Base-by-base conservation (phyloP, 768 basidiomycete species). In the Peribolospora kevripleyi region DNA sequence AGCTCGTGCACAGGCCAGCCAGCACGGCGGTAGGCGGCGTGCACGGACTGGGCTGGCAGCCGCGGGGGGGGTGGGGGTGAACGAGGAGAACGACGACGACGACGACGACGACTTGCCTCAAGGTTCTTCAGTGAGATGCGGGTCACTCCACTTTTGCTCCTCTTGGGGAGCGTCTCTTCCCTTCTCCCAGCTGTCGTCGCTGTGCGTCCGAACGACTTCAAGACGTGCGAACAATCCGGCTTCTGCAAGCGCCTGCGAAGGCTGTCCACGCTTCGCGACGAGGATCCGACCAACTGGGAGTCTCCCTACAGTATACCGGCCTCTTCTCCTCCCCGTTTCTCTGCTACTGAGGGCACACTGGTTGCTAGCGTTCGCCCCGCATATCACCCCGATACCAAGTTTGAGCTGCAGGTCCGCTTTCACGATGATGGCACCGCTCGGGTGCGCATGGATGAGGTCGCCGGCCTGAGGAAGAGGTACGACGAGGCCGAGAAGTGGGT, bases 211-310 rank as follows among this genome's bases (percentile, higher is more conserved):
- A 74, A 81, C 57, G 86, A 95, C 68, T 98, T 90, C 75, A 95
- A 93, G 68, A 85, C 78, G 55, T 97, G 93, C 64, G 73, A 75
- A n/a, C 85, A 97, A 68, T 77, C 86, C 0, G 88, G 84, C 14
- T 97, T 98, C 69, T 97, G 93, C 71, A 76, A 84, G n/a, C 70
- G 81, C 48, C 86, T 88, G 52, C 79, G 91, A 50, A 82, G 81
- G 0, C 76, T 98, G 48, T 76, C 86, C 56, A 71, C 74, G 7
- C 77, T 85, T 50, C 82, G 84, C 4, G 70, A 70, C 46, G 76
- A 75, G 53, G 72, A 74, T 6, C 67, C 68, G 40, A 66, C 71
- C 9, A 67, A 72, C 4, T 95, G 88, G 83, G 71, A 68, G 45
- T 93, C 90, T 0, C 91, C 91, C 1, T 98, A 97, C 71, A 76